These are phyloP conservation scores for Fusarium illudens DNA, from an alignment of 2,329 filamentous ascomycete genomes.

Conservation along the genomic window DNA sequence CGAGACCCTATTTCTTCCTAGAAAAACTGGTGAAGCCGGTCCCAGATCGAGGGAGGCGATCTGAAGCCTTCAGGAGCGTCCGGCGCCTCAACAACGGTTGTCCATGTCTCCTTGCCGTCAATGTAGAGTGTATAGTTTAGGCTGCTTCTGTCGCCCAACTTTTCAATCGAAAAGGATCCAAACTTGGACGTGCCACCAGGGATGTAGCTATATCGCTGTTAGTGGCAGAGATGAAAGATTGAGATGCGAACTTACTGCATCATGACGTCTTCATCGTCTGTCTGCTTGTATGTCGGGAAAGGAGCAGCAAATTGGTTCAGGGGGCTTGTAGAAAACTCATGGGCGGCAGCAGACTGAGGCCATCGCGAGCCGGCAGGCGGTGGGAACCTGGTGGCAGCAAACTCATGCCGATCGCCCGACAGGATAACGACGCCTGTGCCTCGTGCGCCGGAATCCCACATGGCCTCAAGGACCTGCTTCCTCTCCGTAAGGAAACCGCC, in stretches of 20 bases:
- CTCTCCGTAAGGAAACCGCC: constrained; percentile 89
- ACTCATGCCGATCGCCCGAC: constrained; percentile 95
- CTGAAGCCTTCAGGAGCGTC: constrained; percentile 40
- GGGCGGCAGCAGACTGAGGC: constrained; percentile 71
- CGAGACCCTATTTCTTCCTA: constrained; percentile 1
- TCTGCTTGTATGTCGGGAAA: constrained; percentile 81
- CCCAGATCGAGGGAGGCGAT: constrained; percentile 56
- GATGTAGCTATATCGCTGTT: constrained; percentile 65
- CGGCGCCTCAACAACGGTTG: constrained; percentile 61
- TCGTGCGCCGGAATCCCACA: constrained; percentile 84
- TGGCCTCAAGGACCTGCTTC: constrained; percentile 80
- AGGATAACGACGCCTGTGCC: constrained; percentile 83
- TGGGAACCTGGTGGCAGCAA: constrained; percentile 84
- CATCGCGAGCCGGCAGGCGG: constrained; percentile 69
- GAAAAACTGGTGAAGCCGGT: constrained; percentile 45
- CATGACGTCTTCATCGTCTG: constrained; percentile 81
- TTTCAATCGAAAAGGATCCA: constrained; percentile 75
- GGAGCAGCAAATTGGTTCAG: constrained; percentile 95
- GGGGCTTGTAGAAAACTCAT: constrained; percentile 93
- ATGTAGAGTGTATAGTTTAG: constrained; percentile 85
- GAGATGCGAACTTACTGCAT: constrained; percentile 72
- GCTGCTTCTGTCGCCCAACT: constrained; percentile 68
- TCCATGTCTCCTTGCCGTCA: constrained; percentile 83
- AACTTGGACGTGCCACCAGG: constrained; percentile 91
- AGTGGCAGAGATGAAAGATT: neutral